phyloP scores from a whole-genome alignment of 768 basidiomycete genomes.

The Russula sp. region DNA sequence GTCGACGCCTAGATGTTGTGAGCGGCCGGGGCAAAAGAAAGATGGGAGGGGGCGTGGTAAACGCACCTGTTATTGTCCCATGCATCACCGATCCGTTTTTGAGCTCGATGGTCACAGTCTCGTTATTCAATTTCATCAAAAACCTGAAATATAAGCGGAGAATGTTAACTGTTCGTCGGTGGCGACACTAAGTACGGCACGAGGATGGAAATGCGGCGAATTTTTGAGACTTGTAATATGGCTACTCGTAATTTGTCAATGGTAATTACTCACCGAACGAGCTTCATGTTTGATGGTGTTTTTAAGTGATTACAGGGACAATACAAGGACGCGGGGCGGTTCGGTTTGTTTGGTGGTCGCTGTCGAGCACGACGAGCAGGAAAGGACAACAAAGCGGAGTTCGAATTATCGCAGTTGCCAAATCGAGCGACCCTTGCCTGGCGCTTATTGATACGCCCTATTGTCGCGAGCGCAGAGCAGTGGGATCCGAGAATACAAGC shows the following conservation, averaged over 20 bases:
- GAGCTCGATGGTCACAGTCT: slow-evolving; percentile 96
- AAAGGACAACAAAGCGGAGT: slow-evolving; percentile 6
- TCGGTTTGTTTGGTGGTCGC: slow-evolving; percentile 6
- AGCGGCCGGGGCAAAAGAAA: background rate
- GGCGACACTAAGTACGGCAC: background rate
- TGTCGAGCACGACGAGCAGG: slow-evolving; percentile 11
- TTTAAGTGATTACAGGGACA: background rate
- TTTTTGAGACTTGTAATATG: background rate
- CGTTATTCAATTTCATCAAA: slow-evolving; percentile 99
- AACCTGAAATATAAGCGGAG: slow-evolving; percentile 49
- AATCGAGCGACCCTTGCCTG: background rate
- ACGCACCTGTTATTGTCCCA: slow-evolving; percentile 92
- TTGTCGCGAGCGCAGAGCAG: too few relatives aligned
- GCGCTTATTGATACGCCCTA: background rate
- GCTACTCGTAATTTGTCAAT: background rate
- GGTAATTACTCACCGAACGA: slow-evolving; percentile 13
- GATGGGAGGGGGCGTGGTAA: slow-evolving; percentile 3
- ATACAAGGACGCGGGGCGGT: background rate
- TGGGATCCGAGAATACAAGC: too few relatives aligned
- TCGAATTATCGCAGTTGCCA: background rate
- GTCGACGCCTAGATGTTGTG: slow-evolving; percentile 71
- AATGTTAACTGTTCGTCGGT: slow-evolving; percentile 2
- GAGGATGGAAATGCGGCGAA: background rate
- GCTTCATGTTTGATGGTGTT: slow-evolving; percentile 14
- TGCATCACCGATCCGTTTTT: slow-evolving; percentile 96